Base-by-base conservation (phyloP, 2,329 filamentous ascomycete species). In the Dendrostoma leiphaemia region DNA sequence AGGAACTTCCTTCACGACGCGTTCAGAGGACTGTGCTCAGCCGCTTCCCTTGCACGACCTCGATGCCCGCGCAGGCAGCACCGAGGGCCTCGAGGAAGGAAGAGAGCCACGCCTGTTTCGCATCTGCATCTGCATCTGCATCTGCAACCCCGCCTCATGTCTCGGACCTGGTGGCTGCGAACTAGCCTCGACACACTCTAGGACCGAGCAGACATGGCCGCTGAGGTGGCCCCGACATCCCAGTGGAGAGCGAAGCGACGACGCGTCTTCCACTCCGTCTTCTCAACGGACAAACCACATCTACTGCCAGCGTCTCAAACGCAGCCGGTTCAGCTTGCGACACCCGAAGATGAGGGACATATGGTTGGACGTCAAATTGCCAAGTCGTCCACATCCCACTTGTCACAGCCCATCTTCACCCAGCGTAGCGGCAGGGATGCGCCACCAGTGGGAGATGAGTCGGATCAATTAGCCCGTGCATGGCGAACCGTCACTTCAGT, bases 401-500 rank as follows among this genome's bases (percentile, higher is more conserved):
- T 32, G 17, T 41, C 48, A 32, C 50, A 49, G 45, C 48, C 28
- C 41, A 41, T 24, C 21, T 19, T 31, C 37, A 10, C 12, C 23
- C 38, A 23, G 31, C 45, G 31, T 47, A 48, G 41, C 26, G 61
- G 31, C 48, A 45, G 10, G 24, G 43, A 26, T 29, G 28, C 26
- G 21, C 24, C 23, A 13, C 21, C 17, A 41, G 48, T 51, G 54
- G 65, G 69, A 48, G 69, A 72, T 56, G 76, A 84, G 59, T 83
- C 85, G 67, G 73, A 77, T 51, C 75, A 74, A 59, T 85, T 79
- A 75, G 82, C 86, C 63, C 72, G 79, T 58, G 81, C 83, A 54
- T 87, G 84, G 84, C 80, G 84, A 63, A 69, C 74, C 26, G 82
- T 86, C 57, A 86, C 83, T 15, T 74, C 79, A 28, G 73, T 73